phyloP scores from a whole-genome alignment of 2,329 filamentous ascomycete species.

The Acrocalymma vagum region DNA sequence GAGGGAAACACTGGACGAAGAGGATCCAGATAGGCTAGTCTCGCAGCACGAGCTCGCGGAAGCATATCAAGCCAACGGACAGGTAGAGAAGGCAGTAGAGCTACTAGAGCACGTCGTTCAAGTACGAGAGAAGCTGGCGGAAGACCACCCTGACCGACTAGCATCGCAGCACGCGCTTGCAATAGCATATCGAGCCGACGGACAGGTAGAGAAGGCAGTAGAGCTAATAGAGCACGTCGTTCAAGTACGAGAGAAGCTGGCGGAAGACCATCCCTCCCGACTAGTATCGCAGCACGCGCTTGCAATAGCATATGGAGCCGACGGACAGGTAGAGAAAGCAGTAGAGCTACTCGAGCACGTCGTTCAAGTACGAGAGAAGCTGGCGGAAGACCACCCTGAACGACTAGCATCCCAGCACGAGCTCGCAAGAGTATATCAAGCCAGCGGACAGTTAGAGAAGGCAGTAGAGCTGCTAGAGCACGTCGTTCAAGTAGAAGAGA shows the following conservation, averaged over 20 bases:
- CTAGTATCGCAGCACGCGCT: slow-evolving; percentile 8
- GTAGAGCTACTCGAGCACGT: slow-evolving; percentile 10
- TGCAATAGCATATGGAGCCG: slow-evolving; percentile 5
- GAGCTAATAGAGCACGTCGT: slow-evolving; percentile 8
- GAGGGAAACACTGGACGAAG: slow-evolving; percentile 1
- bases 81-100: slow-evolving; percentile 10
- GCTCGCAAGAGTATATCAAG: slow-evolving; percentile 7
- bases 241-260: slow-evolving; percentile 3
- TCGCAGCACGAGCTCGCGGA: slow-evolving; percentile 11
- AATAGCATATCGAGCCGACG: slow-evolving; percentile 10
- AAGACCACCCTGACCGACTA: slow-evolving; percentile 4
- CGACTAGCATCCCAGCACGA: slow-evolving; percentile 11
- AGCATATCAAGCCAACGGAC: slow-evolving; percentile 9
- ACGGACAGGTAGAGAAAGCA: slow-evolving; percentile 12
- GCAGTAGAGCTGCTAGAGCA: slow-evolving; percentile 15
- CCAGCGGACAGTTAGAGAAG: slow-evolving; percentile 8
- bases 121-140: slow-evolving; percentile 2
- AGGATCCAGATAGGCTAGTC: slow-evolving; percentile 1
- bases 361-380: slow-evolving; percentile 1
- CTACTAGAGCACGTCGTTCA: slow-evolving; percentile 11
- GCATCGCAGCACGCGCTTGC: slow-evolving; percentile 8
- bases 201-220: slow-evolving; percentile 12
- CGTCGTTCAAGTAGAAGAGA: slow-evolving; percentile 5
- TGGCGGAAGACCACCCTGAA: slow-evolving; percentile 1
- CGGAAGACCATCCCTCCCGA: slow-evolving; percentile 3